phyloP scores from a whole-genome alignment of 345 rosid species.

The Aurinia saxatilis region DNA sequence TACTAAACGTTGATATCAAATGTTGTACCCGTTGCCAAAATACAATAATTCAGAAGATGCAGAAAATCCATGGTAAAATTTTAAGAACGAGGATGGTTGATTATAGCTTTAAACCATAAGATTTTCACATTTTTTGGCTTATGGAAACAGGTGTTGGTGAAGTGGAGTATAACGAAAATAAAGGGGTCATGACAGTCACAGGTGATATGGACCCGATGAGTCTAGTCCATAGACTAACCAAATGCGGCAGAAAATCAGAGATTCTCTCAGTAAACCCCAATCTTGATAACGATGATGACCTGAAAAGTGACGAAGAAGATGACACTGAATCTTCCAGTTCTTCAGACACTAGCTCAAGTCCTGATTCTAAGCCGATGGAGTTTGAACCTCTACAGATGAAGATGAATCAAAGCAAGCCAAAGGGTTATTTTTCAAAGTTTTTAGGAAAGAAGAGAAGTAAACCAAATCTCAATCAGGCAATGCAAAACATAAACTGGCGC shows the following conservation, averaged over 20 bases:
- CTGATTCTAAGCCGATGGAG: conserved; percentile 4
- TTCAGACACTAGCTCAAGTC: not conserved
- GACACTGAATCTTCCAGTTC: too few relatives aligned
- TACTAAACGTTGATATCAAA: conserved; percentile 11
- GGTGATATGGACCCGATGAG: conserved; percentile 15
- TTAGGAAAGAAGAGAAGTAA: not conserved
- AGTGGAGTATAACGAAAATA: conserved; percentile 5
- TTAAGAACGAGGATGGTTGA: too few relatives aligned
- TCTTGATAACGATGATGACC: not conserved
- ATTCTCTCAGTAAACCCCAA: not conserved
- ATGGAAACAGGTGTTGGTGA: conserved; percentile 14
- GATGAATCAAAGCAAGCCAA: not conserved
- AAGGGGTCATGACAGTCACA: conserved; percentile 18
- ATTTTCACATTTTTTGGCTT: too few relatives aligned
- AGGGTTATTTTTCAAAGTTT: not conserved
- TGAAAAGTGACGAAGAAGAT: not conserved
- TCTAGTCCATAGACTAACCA: conserved; percentile 5
- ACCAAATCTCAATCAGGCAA: not conserved
- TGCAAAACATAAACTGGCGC: not conserved
- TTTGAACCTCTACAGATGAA: not conserved
- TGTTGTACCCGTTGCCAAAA: conserved; percentile 22
- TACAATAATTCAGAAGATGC: not conserved
- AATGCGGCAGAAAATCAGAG: conserved; percentile 3
- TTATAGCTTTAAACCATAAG: too few relatives aligned
- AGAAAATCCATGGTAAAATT: conserved; percentile 15